A percentile compares a stretch with the other conserved stretches of the same genome.
These are phyloP conservation scores for Crithidia expoeki DNA, from an alignment of 208 protist species.

Conservation along the genomic window DNA sequence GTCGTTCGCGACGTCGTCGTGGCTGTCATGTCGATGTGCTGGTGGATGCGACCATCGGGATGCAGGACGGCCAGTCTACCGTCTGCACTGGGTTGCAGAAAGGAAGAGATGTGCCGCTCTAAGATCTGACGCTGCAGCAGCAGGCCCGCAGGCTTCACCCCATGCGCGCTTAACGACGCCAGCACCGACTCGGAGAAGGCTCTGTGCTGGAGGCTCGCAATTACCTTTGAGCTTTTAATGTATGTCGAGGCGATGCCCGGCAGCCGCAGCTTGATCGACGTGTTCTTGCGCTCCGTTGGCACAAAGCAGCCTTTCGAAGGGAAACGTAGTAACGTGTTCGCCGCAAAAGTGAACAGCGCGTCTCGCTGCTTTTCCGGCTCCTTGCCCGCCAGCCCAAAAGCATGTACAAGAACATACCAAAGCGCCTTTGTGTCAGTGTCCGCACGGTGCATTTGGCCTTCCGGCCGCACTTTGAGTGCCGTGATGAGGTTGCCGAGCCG, in stretches of 20 bases:
- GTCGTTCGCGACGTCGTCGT: slow-evolving; percentile 83
- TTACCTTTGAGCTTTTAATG: slow-evolving; percentile 40
- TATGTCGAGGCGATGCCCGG: slow-evolving; percentile 61
- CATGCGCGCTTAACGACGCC: slow-evolving; percentile 47
- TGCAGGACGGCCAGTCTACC: slow-evolving; percentile 66
- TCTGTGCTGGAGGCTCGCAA: slow-evolving; percentile 46
- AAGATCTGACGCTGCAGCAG: slow-evolving; percentile 70
- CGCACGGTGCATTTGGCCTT: slow-evolving; percentile 82
- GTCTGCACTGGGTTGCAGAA: slow-evolving; percentile 48
- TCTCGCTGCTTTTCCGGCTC: slow-evolving; percentile 49
- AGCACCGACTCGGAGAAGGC: slow-evolving; percentile 56
- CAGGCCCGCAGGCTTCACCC: slow-evolving; percentile 54
- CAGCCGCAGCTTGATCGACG: slow-evolving; percentile 47
- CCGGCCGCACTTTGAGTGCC: slow-evolving; percentile 57
- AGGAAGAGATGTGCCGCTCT: slow-evolving; percentile 57
- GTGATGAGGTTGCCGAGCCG: slow-evolving; percentile 69
- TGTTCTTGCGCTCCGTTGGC: slow-evolving; percentile 43
- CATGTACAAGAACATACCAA: slow-evolving; percentile 84
- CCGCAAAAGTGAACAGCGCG: slow-evolving; percentile 51
- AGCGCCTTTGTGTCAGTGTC: slow-evolving; percentile 84
- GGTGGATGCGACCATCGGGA: slow-evolving; percentile 60
- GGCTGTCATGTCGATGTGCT: slow-evolving; percentile 85
- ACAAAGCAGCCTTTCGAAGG: slow-evolving; percentile 76
- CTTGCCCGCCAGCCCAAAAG: slow-evolving; percentile 43
- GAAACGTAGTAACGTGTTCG: slow-evolving; percentile 57